These are phyloP conservation scores for Eutypa lata DNA, from an alignment of 2,329 filamentous ascomycete species.

Conservation along the genomic window DNA sequence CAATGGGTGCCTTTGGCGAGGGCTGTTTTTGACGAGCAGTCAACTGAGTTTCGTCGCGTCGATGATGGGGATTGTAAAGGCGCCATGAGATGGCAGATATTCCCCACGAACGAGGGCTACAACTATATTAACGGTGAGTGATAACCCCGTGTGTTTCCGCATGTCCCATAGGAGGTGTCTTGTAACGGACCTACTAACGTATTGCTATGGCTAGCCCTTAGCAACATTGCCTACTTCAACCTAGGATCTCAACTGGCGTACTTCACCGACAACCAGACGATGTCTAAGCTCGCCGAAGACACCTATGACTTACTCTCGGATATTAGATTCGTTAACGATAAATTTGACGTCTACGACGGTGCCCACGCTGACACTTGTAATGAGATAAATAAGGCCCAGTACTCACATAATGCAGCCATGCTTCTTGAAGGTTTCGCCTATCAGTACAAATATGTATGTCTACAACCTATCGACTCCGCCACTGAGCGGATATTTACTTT, in stretches of 20 bases:
- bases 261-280: slow-evolving; percentile 60
- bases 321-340: slow-evolving; percentile 40
- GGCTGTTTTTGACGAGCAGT: slow-evolving; percentile 60
- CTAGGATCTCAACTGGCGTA: slow-evolving; percentile 54
- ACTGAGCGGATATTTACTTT: no score
- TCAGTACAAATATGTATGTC: slow-evolving; percentile 33
- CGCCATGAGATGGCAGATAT: slow-evolving; percentile 65
- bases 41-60: slow-evolving; percentile 42
- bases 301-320: slow-evolving; percentile 48
- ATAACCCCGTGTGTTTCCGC: not conserved
- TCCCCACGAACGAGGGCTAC: slow-evolving; percentile 51
- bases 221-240: slow-evolving; percentile 43
- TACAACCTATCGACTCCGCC: not conserved
- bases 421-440: slow-evolving; percentile 40
- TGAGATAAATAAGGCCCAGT: slow-evolving; percentile 43
- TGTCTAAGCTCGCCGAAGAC: slow-evolving; percentile 54
- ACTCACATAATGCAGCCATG: slow-evolving; percentile 46
- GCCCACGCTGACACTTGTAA: slow-evolving; percentile 37
- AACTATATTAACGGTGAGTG: slow-evolving; percentile 37
- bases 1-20: slow-evolving; percentile 61
- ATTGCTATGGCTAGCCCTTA: slow-evolving; percentile 24
- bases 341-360: slow-evolving; percentile 47
- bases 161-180: not conserved
- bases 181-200: not conserved
- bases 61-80: slow-evolving; percentile 48